Percentiles rank a stretch among this genome's conserved stretches.
Conservation (phyloP, 768 basidiomycete species). For the Pleurotus sapidus region DNA sequence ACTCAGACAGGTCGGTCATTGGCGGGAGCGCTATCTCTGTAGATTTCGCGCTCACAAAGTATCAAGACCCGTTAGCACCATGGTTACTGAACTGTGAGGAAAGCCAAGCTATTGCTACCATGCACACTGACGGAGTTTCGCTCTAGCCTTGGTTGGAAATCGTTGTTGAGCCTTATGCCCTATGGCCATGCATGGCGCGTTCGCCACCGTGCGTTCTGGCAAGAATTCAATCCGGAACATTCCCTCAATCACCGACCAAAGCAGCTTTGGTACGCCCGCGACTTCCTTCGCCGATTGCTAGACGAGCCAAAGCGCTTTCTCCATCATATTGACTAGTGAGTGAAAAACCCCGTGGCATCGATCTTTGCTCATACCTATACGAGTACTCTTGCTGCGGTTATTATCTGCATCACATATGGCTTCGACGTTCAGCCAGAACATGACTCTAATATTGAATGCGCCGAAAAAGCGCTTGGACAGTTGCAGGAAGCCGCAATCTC, state of each 20-base stretch:
- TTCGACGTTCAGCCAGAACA: background rate
- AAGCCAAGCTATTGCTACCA: background rate
- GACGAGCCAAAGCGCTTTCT: conserved; percentile 35
- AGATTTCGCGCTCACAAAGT: background rate
- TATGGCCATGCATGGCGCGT: too few species aligned
- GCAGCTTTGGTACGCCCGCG: conserved; percentile 24
- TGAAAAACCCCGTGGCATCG: background rate
- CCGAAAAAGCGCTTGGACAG: background rate
- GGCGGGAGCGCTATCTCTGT: too few species aligned
- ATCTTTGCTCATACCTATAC: conserved; percentile 10
- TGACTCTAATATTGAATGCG: background rate
- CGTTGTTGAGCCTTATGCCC: conserved; percentile 37
- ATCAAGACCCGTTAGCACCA: conserved; percentile 21
- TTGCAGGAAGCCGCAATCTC: background rate
- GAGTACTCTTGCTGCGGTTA: background rate
- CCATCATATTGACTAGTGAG: conserved; percentile 33
- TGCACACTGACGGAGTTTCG: background rate
- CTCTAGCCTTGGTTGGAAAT: conserved; percentile 38
- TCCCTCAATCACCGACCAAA: conserved; percentile 24
- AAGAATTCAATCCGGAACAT: conserved; percentile 21
- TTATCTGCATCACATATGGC: background rate
- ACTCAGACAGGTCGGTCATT: conserved; percentile 30
- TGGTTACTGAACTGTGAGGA: conserved; percentile 24
- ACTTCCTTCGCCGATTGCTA: conserved; percentile 29
- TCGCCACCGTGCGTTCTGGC: too few species aligned